Evolutionary conservation across 2,329 filamentous ascomycete species (phyloP).

Genomic region (Aspergillus pseudoglaucus): DNA sequence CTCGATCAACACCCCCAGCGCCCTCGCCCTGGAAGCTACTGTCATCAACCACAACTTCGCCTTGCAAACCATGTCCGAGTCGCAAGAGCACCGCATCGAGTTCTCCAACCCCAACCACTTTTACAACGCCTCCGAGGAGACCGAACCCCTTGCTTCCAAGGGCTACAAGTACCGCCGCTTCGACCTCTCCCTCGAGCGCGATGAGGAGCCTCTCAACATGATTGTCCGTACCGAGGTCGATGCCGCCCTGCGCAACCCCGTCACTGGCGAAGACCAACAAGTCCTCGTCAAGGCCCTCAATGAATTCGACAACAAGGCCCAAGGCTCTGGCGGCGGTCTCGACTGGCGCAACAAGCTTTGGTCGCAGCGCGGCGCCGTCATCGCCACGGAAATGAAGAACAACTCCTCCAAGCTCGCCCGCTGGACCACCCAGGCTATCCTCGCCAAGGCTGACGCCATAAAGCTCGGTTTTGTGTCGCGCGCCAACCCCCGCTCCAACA

Average conservation of each 20-base stretch:
- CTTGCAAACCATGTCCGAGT: conserved; percentile 88
- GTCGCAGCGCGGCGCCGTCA: conserved; percentile 89
- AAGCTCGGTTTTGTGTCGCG: conserved; percentile 98
- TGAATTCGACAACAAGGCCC: conserved; percentile 97
- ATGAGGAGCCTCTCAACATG: conserved; percentile 88
- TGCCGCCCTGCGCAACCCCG: conserved; percentile 90
- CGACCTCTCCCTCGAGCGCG: conserved; percentile 82
- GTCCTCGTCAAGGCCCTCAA: conserved; percentile 93
- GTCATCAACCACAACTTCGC: conserved; percentile 99
- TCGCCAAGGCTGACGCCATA: conserved; percentile 96
- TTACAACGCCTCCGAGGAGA: conserved; percentile 90
- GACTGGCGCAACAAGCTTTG: conserved; percentile 96
- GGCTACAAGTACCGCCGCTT: conserved; percentile 98
- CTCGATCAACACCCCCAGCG: conserved; percentile 84
- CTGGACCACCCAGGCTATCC: conserved; percentile 95
- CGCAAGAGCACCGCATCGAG: conserved; percentile 66
- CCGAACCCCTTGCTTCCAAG: conserved; percentile 89
- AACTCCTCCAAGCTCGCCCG: conserved; percentile 97
- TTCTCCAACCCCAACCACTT: conserved; percentile 92
- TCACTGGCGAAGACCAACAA: conserved; percentile 84
- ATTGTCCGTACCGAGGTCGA: conserved; percentile 93
- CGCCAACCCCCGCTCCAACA: conserved; percentile 81
- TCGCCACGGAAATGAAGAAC: conserved; percentile 99
- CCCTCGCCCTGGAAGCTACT: conserved; percentile 91
- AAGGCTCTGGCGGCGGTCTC: conserved; percentile 86